Evolutionary conservation across 129 eudicot genomes (phyloP), one percentile per base, ranked within the genome.

Genomic region (Scalesia atractyloides): DNA sequence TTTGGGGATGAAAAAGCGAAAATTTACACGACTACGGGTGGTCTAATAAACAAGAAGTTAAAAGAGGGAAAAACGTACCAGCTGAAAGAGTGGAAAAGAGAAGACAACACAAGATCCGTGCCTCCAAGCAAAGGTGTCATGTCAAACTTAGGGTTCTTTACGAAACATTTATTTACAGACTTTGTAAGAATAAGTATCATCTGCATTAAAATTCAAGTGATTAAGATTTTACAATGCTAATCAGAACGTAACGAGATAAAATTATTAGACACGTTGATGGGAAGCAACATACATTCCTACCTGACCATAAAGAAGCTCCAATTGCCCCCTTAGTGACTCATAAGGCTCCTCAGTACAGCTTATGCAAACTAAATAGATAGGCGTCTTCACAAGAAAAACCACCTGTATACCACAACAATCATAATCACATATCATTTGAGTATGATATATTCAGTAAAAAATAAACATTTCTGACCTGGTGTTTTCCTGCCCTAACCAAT

Each of bases 61-160:
- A 60, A 60, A 60, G 18, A 60, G 44, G 58, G 59, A 14, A 79
- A 70, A 34, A 68, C 88, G 61, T 49, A 94, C 99, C 99, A 86
- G 70, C 96, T 88, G 86, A 88, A 94, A 62, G 96, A 90, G 84
- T 85, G 99, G 84, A 94, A 84, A 81, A 94, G 93, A 71, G 99
- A 94, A 14, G 99, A 94, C 76, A 94, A 88, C 43, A 94, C 90
- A 13, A 63, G 84, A 62, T 94, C 99, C 37, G 99, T 94, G 72
- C 99, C 99, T 61, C 99, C 97, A 70, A 94, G 99, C 89, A 94
- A 79, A 84, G 96, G 95, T 13, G 97, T 90, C 99, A 94, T 94
- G 80, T 94, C 99, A 80, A 94, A 94, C 79, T 90, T 94, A 5
- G 99, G 69, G 58, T 94, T 94, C 89, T 86, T 94, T 87, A 90